A percentile compares a stretch with the other conserved stretches of the same genome.
Evolutionary conservation across 345 rosid species (phyloP).

Genomic region (Cardamine chenopodiifolia): DNA sequence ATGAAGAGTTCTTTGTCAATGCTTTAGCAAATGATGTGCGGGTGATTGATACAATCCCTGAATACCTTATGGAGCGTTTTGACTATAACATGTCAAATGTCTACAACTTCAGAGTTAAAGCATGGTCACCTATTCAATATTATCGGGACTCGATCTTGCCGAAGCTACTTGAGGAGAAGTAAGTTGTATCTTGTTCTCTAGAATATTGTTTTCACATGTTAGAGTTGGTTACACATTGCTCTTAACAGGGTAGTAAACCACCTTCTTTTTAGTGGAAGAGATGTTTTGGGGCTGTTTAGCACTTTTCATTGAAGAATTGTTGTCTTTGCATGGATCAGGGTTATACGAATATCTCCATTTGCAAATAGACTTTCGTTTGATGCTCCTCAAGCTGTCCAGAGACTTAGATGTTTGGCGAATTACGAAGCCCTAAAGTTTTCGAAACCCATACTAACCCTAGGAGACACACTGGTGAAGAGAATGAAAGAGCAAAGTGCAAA

Average conservation of each 20-base stretch:
- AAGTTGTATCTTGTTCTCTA: constrained; percentile 46
- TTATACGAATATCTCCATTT: constrained; percentile 96
- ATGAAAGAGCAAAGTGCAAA: constrained; percentile 89
- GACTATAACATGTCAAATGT: constrained; percentile 85
- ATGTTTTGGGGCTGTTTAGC: constrained; percentile 21
- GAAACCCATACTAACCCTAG: constrained; percentile 70
- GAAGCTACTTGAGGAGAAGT: constrained; percentile 92
- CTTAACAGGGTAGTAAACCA: neutral
- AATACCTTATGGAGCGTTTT: constrained; percentile 93
- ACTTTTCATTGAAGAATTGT: constrained; percentile 14
- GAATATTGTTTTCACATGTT: neutral
- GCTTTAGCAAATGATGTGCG: constrained; percentile 78
- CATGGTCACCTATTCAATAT: constrained; percentile 90
- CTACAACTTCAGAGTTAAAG: constrained; percentile 95
- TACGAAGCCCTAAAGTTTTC: constrained; percentile 86
- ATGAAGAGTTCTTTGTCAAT: constrained; percentile 77
- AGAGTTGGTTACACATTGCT: constrained; percentile 10
- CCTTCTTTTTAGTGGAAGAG: constrained; percentile 3
- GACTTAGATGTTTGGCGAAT: constrained; percentile 92
- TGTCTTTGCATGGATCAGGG: constrained; percentile 57
- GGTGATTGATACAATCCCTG: constrained; percentile 85
- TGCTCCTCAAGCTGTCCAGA: constrained; percentile 90
- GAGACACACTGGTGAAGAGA: constrained; percentile 83
- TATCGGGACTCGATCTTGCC: constrained; percentile 88
- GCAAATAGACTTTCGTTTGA: constrained; percentile 97